Percentiles rank a stretch among this genome's conserved stretches.
phyloP scores from a whole-genome alignment of 2,329 filamentous ascomycete genomes.

The Colletotrichum australisinense region DNA sequence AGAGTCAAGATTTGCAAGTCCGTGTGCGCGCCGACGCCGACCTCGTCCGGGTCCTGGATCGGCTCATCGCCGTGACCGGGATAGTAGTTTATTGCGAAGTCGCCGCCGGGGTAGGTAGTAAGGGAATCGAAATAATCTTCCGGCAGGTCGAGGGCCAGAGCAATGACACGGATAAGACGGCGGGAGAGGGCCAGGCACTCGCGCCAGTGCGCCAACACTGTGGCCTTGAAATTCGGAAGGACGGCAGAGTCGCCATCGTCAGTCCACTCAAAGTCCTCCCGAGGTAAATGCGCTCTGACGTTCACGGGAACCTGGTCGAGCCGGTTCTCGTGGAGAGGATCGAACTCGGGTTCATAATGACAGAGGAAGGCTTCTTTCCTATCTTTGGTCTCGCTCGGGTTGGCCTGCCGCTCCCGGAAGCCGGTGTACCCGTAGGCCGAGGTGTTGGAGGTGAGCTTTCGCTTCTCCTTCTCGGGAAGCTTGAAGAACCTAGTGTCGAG shows the following conservation, averaged over 20 bases:
- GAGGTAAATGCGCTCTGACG: slow-evolving; percentile 29
- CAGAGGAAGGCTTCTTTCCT: slow-evolving; percentile 41
- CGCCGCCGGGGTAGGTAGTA: slow-evolving; percentile 38
- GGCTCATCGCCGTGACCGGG: slow-evolving; percentile 35
- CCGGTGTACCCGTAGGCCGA: slow-evolving; percentile 33
- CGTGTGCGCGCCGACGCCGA: slow-evolving; percentile 59
- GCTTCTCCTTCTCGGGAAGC: slow-evolving; percentile 44
- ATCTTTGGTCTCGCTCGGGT: slow-evolving; percentile 44
- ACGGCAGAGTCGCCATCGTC: slow-evolving; percentile 43
- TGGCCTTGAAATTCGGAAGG: slow-evolving; percentile 52
- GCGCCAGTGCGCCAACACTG: slow-evolving; percentile 56
- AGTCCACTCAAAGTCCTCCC: slow-evolving; percentile 34
- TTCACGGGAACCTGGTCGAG: slow-evolving; percentile 21
- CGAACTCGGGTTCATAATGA: slow-evolving; percentile 54
- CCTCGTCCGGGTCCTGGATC: slow-evolving; percentile 40
- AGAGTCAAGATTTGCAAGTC: slow-evolving; percentile 61
- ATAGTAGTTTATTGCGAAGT: slow-evolving; percentile 41
- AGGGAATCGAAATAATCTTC: slow-evolving; percentile 36
- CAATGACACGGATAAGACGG: slow-evolving; percentile 37
- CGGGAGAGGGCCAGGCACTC: slow-evolving; percentile 38
- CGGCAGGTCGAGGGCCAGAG: slow-evolving; percentile 39
- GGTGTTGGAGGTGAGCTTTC: slow-evolving; percentile 40
- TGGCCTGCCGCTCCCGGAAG: slow-evolving; percentile 31
- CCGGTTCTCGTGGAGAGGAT: slow-evolving; percentile 42
- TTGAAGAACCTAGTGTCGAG: slow-evolving; percentile 42